Conservation (phyloP, 192 early-diverging fungal genomes). For the Entophlyctis luteolus region DNA sequence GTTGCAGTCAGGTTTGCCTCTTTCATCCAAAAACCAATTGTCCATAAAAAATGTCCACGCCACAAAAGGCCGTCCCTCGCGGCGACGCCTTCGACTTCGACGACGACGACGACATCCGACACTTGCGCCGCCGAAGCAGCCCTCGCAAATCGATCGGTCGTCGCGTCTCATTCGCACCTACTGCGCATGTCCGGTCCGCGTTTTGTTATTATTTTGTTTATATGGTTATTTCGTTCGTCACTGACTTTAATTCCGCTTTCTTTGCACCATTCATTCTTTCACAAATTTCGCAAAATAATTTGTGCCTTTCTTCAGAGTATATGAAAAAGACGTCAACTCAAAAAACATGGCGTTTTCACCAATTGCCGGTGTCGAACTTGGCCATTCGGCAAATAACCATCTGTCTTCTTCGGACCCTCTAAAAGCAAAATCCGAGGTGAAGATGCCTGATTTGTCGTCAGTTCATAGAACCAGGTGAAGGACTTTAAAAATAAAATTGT, state of each 20-base stretch:
- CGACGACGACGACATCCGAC: too few relatives aligned
- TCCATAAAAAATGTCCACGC: too few relatives aligned
- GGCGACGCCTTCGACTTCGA: too few relatives aligned
- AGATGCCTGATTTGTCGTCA: constrained; percentile 21
- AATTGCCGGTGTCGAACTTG: constrained; percentile 9
- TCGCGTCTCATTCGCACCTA: constrained; percentile 22
- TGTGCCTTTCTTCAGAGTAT: background rate
- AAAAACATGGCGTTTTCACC: background rate
- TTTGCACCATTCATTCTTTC: background rate
- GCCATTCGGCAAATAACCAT: background rate
- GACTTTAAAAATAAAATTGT: background rate
- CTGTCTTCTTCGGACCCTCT: background rate
- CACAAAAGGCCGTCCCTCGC: too few relatives aligned
- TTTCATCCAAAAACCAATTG: too few relatives aligned
- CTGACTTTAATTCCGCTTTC: background rate
- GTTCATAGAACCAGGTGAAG: background rate
- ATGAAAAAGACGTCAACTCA: background rate
- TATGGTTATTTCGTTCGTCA: too few relatives aligned
- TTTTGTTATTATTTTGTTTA: background rate
- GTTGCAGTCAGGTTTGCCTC: too few relatives aligned
- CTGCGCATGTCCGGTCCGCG: constrained; percentile 19
- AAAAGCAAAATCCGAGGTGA: background rate
- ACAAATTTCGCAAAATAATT: background rate
- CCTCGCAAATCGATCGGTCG: constrained; percentile 24
- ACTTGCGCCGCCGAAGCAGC: background rate